These are phyloP conservation scores for Coprinellus micaceus DNA, from an alignment of 768 basidiomycete species.

Conservation along the genomic window DNA sequence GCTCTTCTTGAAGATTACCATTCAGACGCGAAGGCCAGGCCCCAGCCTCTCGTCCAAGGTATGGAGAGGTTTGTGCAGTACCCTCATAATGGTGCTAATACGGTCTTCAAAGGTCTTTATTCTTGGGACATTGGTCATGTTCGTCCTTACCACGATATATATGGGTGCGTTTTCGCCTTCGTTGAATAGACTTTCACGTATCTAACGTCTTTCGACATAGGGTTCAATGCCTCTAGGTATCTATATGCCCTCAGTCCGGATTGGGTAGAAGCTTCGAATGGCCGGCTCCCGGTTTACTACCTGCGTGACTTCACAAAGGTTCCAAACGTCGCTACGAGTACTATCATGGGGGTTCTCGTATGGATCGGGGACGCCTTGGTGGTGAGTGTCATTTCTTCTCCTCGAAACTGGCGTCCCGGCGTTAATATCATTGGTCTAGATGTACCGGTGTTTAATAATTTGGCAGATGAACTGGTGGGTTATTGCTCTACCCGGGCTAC, in stretches of 20 bases:
- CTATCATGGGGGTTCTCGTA: slow-evolving; percentile 1
- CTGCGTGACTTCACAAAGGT: too few species aligned
- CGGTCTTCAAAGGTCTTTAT: not conserved
- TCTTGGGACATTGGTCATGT: not conserved
- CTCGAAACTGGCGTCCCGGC: not conserved
- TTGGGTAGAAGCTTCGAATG: too few species aligned
- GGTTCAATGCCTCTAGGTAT: too few species aligned
- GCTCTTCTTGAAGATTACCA: not conserved
- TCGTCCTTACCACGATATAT: too few species aligned
- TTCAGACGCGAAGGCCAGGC: not conserved
- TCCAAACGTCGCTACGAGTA: too few species aligned
- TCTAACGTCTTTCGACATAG: too few species aligned
- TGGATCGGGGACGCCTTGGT: too few species aligned
- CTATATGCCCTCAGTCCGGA: too few species aligned
- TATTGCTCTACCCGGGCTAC: not conserved
- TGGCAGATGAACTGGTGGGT: slow-evolving; percentile 3
- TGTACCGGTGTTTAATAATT: slow-evolving; percentile 6
- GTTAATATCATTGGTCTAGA: not conserved
- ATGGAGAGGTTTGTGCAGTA: not conserved
- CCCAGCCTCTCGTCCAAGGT: not conserved
- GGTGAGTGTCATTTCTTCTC: not conserved
- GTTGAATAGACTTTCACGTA: too few species aligned
- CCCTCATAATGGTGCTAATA: not conserved
- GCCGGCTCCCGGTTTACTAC: too few species aligned
- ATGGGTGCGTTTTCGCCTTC: too few species aligned